Evolutionary conservation across 208 protist genomes (phyloP), one percentile per base, ranked within the genome.

Genomic region (Crithidia mellificae): DNA sequence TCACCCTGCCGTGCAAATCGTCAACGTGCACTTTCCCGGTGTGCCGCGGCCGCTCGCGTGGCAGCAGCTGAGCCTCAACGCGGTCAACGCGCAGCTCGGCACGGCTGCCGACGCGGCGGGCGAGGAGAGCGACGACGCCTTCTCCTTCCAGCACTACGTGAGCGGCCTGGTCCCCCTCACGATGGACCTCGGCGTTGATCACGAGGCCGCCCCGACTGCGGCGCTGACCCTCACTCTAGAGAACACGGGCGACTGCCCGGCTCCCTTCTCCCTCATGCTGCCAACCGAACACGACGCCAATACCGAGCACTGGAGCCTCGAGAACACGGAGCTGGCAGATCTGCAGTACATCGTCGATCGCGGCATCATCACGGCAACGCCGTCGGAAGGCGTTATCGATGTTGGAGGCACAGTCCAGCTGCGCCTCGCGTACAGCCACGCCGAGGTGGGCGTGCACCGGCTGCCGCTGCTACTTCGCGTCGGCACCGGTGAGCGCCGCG

Each of bases 221-320:
- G 61, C 64, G 25, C 68, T 87, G 20, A 78, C 83, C 17, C 24
- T 97, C 30, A 75, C 71, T 22, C 53, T 97, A 19, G 68, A 87
- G 56, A 98, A 98, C 82, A 81, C 77, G 17, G 87, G 90, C 19
- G 78, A 74, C 55, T 90, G 91, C 59, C 66, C 77, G 0, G 81
- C 82, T 0, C 64, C 76, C n/a, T 97, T 89, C 61, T 62, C 66
- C 30, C 72, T 97, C 30, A 84, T 80, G 76, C 80, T 94, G 44
- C 95, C 95, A n/a, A 90, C 72, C 14, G 87, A 98, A 61, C 84
- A 82, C 52, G 91, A 96, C 30, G 83, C 92, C 19, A 78, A 77
- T 30, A 74, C 77, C 32, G 91, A 97, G 78, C 77, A 72, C 39
- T 98, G 95, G 93, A 93, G 87, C 39, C 74, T 94, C 39, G 82